Percentiles rank a stretch among this genome's conserved stretches.
phyloP scores from a whole-genome alignment of 345 rosid species.

The Salix arbutifolia region DNA sequence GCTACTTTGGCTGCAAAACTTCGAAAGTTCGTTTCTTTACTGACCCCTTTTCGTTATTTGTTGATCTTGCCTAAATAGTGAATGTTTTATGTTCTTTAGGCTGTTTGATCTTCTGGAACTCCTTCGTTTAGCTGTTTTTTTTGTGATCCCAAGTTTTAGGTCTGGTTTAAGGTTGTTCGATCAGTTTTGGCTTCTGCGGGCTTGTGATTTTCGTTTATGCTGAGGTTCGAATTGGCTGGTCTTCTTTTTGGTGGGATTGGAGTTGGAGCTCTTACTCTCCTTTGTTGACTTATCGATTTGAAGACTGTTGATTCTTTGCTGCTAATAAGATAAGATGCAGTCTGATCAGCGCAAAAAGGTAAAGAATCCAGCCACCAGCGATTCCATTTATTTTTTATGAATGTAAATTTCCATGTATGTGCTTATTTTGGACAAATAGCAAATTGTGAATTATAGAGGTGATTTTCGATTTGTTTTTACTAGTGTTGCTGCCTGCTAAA shows the following conservation, averaged over 20 bases:
- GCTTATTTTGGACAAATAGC: slow-evolving; percentile 5
- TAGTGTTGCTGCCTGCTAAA: not conserved
- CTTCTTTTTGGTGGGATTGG: slow-evolving; percentile 7
- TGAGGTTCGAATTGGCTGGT: not conserved
- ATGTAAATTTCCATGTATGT: slow-evolving; percentile 4
- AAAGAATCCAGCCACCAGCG: not conserved
- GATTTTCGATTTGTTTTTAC: not conserved
- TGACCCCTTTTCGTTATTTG: not conserved
- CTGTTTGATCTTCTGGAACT: slow-evolving; percentile 25
- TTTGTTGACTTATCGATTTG: slow-evolving; percentile 14
- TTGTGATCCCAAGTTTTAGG: slow-evolving; percentile 18
- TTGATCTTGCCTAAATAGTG: slow-evolving; percentile 14
- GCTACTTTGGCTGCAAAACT: not conserved
- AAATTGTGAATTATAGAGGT: not conserved
- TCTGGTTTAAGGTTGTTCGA: not conserved
- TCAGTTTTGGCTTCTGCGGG: not conserved
- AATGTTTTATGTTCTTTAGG: not conserved
- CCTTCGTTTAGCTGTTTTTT: slow-evolving; percentile 6
- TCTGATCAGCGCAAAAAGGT: slow-evolving; percentile 92
- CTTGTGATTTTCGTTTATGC: not conserved
- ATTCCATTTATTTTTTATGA: not conserved
- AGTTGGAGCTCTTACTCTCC: slow-evolving; percentile 14
- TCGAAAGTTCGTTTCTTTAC: slow-evolving; percentile 2
- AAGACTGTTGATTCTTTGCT: slow-evolving; percentile 43
- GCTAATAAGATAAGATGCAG: slow-evolving; percentile 70